Evolutionary conservation across 257 asterid species (phyloP), one percentile per base, ranked within the genome.

Genomic region (Solanum boliviense): DNA sequence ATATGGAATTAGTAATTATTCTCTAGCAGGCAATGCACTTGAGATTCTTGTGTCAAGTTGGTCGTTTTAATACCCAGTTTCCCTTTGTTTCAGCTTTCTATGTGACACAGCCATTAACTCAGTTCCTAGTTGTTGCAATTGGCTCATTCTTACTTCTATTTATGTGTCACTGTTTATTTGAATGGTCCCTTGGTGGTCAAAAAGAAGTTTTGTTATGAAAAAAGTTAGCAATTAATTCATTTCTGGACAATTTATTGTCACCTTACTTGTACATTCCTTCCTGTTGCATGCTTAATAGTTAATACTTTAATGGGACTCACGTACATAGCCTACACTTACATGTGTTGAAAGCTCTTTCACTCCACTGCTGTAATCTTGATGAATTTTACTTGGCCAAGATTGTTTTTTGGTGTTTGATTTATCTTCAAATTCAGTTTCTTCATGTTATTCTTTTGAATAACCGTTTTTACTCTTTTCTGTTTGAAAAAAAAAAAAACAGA

Each of bases 401-500:
- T 76, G 34, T 75, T 21, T 46, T 29, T 18, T 29, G 2, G 70
- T 5, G 44, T 5, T 82, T 81, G 12, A 46, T 86, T 46, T 73
- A 44, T 44, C 81, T 68, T 29, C 78, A 38, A 27, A 83, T 52
- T n/a, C 68, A 27, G 36, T 71, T 74, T 89, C 27, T 39, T 46
- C 68, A 70, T 46, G 46, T 78, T 9, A 25, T 52, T 67, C 84
- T 65, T 71, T 39, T 13, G 70, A 70, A 5, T 9, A 87, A 7
- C 48, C 44, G 70, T 34, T 84, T 71, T 5, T 76, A 6, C 7
- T 44, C 23, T 39, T 18, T 56, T 71, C 76, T 11, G 25, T 44
- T 21, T 73, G 75, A 6, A 71, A 25, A 36, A 87, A n/a, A 27
- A 87, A 29, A 70, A 27, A 41, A 16, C 95, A 97, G 99, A 90